Base-by-base conservation (phyloP, 306 rosid genomes). In the Ochetophila trinervis region DNA sequence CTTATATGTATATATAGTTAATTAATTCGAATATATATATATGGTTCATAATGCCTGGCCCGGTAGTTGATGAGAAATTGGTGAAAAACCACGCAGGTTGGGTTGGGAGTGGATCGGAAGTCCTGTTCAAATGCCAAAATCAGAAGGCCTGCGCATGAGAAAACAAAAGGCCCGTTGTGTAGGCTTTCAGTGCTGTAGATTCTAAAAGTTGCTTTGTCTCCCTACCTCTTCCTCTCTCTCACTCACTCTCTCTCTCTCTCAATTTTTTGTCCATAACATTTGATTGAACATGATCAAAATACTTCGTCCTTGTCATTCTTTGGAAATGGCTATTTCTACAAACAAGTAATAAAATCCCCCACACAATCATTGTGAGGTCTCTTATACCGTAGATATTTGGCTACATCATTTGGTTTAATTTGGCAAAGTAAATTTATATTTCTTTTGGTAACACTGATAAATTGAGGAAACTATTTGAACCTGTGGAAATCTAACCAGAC, bases 101-200 rank as follows among this genome's bases (percentile, higher is more conserved):
- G 78, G 82, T 37, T 75, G 78, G 90, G 95, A 91, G 35, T 83
- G 90, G 87, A 61, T 60, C 17, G 95, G 88, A 19, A 91, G 96
- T 66, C 96, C 97, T 0, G 88, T 34, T 69, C 80, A 69, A 53
- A 79, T 88, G 91, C 96, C 91, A 0, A 85, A 72, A 66, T 64
- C 91, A 73, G 85, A 83, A 76, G 83, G 60, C 11, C n/a, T 70
- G 68, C 85, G 62, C 65, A 67, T 53, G n/a, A 74, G 79, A 76
- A 85, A 82, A 75, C 85, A 81, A 22, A 88, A 73, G 74, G 58
- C 74, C 14, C 63, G 82, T 32, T 73, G 63, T 32, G 55, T 69
- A n/a, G 73, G 74, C 65, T 79, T 91, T 73, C 93, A 73, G 20
- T 91, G 95, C 67, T 82, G 83, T 66, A 78, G 81, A 87, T 82